These are phyloP conservation scores for Cyberlindnera suaveolens DNA, from an alignment of 805 yeast genomes.

Conservation along the genomic window DNA sequence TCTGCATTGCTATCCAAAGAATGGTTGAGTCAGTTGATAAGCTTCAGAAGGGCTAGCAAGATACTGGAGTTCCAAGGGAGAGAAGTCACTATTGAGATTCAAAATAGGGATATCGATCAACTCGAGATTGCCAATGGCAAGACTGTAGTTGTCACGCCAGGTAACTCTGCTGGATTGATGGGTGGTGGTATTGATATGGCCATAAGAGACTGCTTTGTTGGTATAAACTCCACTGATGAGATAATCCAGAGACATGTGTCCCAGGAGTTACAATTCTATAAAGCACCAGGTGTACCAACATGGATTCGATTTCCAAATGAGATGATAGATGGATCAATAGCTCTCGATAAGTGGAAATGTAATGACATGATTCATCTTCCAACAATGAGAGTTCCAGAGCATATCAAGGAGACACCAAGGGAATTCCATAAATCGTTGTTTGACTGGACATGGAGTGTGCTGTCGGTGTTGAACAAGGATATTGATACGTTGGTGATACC, in stretches of 20 bases:
- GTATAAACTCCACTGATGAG: conserved; percentile 8
- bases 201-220: conserved; percentile 24
- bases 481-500: conserved; percentile 24
- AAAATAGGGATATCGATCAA: background rate
- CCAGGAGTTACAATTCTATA: conserved; percentile 24
- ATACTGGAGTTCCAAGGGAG: background rate
- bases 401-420: conserved; percentile 3
- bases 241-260: conserved; percentile 22
- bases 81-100: background rate
- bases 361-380: conserved; percentile 31
- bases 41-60: background rate
- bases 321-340: conserved; percentile 18
- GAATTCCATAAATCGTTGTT: conserved; percentile 24
- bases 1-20: background rate
- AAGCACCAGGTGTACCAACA: conserved; percentile 23
- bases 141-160: conserved; percentile 33
- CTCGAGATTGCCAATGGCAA: background rate
- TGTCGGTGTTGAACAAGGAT: conserved; percentile 12
- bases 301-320: conserved; percentile 21
- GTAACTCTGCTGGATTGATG: conserved; percentile 33
- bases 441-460: conserved; percentile 33
- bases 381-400: conserved; percentile 34
- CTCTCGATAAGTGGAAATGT: conserved; percentile 22
- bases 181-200: conserved; percentile 36
- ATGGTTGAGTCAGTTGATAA: background rate